Evolutionary conservation across 805 yeast species (phyloP).

Genomic region (Kurtzmaniella fragi): DNA sequence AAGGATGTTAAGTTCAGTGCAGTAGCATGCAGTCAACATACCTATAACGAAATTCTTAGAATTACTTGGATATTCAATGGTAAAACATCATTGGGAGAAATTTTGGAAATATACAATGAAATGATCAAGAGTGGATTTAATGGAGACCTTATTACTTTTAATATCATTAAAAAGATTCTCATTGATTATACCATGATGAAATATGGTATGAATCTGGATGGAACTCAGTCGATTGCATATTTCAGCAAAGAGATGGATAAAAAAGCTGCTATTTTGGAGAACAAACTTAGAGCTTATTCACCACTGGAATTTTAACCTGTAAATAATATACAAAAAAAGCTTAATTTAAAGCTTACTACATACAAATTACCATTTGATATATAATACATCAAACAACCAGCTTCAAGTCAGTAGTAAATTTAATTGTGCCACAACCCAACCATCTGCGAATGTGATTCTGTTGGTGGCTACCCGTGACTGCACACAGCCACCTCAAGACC

Average conservation of each 20-base stretch:
- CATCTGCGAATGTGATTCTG: too few relatives aligned
- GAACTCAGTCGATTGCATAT: slow-evolving; percentile 11
- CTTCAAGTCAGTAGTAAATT: too few relatives aligned
- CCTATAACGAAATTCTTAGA: slow-evolving; percentile 35
- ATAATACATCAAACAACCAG: too few relatives aligned
- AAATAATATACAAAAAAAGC: slow-evolving; percentile 1
- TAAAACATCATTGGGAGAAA: slow-evolving; percentile 26
- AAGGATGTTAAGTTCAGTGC: slow-evolving; percentile 28
- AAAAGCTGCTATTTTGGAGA: slow-evolving; percentile 20
- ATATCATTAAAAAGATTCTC: slow-evolving; percentile 29
- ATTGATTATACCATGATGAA: slow-evolving; percentile 29
- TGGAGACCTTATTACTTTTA: slow-evolving; percentile 33
- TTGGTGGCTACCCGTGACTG: too few relatives aligned
- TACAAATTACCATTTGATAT: too few relatives aligned
- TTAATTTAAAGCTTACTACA: too few relatives aligned
- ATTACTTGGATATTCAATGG: slow-evolving; percentile 36
- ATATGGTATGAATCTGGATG: slow-evolving; percentile 16
- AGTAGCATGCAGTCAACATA: slow-evolving; percentile 33
- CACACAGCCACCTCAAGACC: neutral
- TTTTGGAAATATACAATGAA: slow-evolving; percentile 31
- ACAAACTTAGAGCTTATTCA: slow-evolving; percentile 8
- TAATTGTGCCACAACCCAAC: too few relatives aligned
- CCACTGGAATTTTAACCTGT: slow-evolving; percentile 1
- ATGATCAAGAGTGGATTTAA: slow-evolving; percentile 38
- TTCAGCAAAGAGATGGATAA: slow-evolving; percentile 27